Evolutionary conservation across 75 land plant species (phyloP).

Genomic region (Azolla pinnata): DNA sequence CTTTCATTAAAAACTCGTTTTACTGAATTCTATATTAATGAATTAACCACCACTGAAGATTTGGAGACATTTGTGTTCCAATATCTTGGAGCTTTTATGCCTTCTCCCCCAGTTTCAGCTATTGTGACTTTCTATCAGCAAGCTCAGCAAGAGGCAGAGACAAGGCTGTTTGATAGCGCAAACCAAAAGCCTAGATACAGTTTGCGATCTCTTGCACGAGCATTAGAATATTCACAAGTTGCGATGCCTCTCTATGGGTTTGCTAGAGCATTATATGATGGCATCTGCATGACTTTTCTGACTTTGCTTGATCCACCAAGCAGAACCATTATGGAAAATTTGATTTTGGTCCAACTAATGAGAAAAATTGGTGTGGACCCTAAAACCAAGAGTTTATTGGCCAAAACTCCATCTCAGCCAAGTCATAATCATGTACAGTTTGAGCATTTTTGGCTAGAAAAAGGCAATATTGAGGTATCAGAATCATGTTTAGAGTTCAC

Average conservation of each 20-base stretch:
- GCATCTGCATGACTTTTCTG: constrained; percentile 85
- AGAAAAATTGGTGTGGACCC: constrained; percentile 21
- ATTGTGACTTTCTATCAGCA: constrained; percentile 67
- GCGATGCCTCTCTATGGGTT: constrained; percentile 54
- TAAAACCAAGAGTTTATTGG: constrained; percentile 11
- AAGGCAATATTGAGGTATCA: constrained; percentile 11
- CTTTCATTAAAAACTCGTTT: constrained; percentile 61
- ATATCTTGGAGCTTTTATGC: constrained; percentile 36
- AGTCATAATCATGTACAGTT: constrained; percentile 41
- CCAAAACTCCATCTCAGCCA: constrained; percentile 30
- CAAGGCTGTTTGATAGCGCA: constrained; percentile 84
- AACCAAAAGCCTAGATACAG: constrained; percentile 95
- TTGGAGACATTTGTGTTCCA: constrained; percentile 46
- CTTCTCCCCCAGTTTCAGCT: constrained; percentile 25
- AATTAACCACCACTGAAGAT: constrained; percentile 67
- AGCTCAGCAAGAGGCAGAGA: constrained; percentile 69
- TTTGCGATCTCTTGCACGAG: constrained; percentile 86
- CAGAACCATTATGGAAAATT: constrained; percentile 49
- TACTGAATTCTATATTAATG: constrained; percentile 89
- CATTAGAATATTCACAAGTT: constrained; percentile 60
- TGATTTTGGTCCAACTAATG: constrained; percentile 38
- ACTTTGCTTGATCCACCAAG: constrained; percentile 70
- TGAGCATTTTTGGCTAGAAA: constrained; percentile 37
- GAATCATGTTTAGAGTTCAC: constrained; percentile 24
- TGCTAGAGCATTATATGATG: constrained; percentile 77